Base-by-base conservation (phyloP, 495 filamentous ascomycete genomes). In the Daldinia childiae region DNA sequence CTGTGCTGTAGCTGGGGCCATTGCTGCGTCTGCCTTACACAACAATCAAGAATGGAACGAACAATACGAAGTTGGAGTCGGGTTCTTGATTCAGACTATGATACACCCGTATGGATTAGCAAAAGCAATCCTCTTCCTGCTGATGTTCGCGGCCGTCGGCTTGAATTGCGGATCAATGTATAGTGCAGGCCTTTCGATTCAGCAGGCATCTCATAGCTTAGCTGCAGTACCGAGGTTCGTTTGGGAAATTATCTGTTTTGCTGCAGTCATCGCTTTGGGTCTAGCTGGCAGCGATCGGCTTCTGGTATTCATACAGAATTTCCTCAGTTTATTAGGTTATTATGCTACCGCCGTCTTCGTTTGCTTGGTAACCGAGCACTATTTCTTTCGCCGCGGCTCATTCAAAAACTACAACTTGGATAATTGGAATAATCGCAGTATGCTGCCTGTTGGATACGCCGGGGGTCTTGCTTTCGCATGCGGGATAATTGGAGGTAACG, bases 341-440 rank as follows among this genome's bases (percentile, higher is more conserved):
- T 89, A 87, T 84, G 84, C 82, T 58, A 86, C 87, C 12, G 82
- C 81, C 1, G 89, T 86, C 74, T 85, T 86, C 36, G 79, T 85
- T 61, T 87, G 90, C 66, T 66, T 91, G 3, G 82, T 89, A 66
- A 76, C 78, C 11, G 89, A 91, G 66, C 87, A 91, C 74, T 87
- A 86, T 65, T 58, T 84, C 45, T 90, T 90, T 80, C 84, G 89
- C 15, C 48, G 69, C 27, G 80, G 71, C 17, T 71, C 73, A 24
- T 80, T 80, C 57, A 62, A 70, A 1, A 80, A 80, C 41, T 87
- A 87, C 68, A 74, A 87, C 61, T 76, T 87, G 45, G 79, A 84
- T 9, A 83, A 71, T 21, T 88, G 86, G 86, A 81, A 88, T 63
- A 78, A 78, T 11, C 82, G 81, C 1, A 69, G 51, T 4, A 78